phyloP scores from a whole-genome alignment of 495 filamentous ascomycete genomes.

The Podospora bellae-mahoneyi region DNA sequence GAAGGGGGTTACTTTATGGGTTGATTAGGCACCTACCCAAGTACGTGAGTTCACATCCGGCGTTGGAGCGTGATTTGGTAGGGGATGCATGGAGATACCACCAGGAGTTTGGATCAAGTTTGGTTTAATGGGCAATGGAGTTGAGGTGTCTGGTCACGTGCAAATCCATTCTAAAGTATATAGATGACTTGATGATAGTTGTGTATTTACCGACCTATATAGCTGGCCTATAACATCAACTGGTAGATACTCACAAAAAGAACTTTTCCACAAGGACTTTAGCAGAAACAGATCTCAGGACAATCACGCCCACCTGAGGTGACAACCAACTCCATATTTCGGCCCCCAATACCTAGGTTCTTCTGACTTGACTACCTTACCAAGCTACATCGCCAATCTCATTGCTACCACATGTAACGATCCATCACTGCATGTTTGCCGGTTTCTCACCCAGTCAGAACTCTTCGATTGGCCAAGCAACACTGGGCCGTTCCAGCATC shows the following conservation, averaged over 20 bases:
- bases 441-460: too few relatives aligned
- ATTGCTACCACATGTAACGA: neutral
- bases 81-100: neutral
- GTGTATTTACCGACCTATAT: too few relatives aligned
- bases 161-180: too few relatives aligned
- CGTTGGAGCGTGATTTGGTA: neutral
- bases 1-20: slow-evolving; percentile 7
- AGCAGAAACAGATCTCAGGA: neutral
- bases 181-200: too few relatives aligned
- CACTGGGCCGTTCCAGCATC: neutral
- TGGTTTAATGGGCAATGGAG: neutral
- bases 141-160: too few relatives aligned
- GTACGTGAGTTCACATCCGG: neutral
- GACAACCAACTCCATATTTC: neutral
- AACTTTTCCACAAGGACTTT: too few relatives aligned
- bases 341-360: too few relatives aligned
- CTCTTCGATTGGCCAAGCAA: neutral
- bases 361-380: too few relatives aligned
- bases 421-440: too few relatives aligned
- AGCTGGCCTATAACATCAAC: too few relatives aligned
- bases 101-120: neutral
- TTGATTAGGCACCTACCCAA: neutral
- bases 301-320: neutral
- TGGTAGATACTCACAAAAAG: too few relatives aligned
- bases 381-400: too few relatives aligned